phyloP scores from a whole-genome alignment of 805 yeast species.

The Zygosaccharomyces siamensis region DNA sequence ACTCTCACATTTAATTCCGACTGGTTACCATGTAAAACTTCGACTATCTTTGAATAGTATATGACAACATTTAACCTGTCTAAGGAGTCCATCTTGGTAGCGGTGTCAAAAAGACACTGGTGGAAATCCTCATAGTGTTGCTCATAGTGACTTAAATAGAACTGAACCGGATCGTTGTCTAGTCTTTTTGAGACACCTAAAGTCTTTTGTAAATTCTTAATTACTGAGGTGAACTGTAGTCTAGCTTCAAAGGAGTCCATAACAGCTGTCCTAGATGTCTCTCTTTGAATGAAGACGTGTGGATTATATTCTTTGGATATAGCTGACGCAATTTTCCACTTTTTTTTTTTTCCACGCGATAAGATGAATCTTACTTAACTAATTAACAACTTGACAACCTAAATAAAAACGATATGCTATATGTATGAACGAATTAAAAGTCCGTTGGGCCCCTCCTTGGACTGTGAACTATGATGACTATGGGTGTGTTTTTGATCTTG shows the following conservation, averaged over 20 bases:
- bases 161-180: constrained; percentile 37
- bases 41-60: constrained; percentile 27
- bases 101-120: constrained; percentile 31
- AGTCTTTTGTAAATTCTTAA: constrained; percentile 59
- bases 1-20: constrained; percentile 21
- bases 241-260: constrained; percentile 92
- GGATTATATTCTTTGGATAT: no score
- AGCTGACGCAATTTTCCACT: no score
- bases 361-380: neutral
- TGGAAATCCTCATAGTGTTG: constrained; percentile 35
- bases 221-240: constrained; percentile 62
- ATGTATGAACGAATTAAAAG: constrained; percentile 4
- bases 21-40: constrained; percentile 22
- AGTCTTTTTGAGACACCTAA: constrained; percentile 37
- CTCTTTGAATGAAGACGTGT: neutral
- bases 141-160: constrained; percentile 26
- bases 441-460: constrained; percentile 1
- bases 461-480: neutral
- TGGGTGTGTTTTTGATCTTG: neutral
- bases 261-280: neutral
- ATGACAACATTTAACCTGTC: constrained; percentile 31
- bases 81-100: constrained; percentile 28
- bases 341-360: neutral
- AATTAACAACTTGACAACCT: neutral
- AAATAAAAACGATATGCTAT: constrained; percentile 1